Evolutionary conservation across 228 moss, liverwort and hornwort species (phyloP), one percentile per base, ranked within the genome.

Genomic region (Sphagnum magellanicum): DNA sequence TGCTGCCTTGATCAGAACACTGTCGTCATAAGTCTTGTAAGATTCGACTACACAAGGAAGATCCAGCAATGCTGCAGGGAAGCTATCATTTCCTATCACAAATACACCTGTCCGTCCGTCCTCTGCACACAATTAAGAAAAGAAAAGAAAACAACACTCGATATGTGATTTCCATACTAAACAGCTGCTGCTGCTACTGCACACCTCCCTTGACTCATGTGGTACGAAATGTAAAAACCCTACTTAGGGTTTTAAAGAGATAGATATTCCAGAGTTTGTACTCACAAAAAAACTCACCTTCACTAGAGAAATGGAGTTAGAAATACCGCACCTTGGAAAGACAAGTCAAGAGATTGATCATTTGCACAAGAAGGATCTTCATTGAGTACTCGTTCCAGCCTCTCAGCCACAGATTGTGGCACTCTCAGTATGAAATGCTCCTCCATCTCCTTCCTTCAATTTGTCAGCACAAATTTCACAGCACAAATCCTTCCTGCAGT

Each of bases 1-100:
- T 50, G 98, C 92, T 47, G 94, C 92, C 73, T 98, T 94, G 79
- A 98, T 94, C n/a, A 98, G 98, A 61, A 98, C 91, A 77, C 90
- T 98, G 77, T 93, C 91, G 72, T 98, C 98, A 59, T 98, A 98
- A 17, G 98, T 98, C 79, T 98, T 98, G 77, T 85, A 98, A 0
- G 98, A 93, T 63, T 98, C 98, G 71, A 98, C 63, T 10, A 94
- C 98, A 70, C 90, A 88, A 52, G 98, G 98, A 75, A 98, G 77
- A 78, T 98, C 94, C 59, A 93, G 84, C 67, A 98, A 81, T 0
- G 90, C 81, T 32, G 87, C 94, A 63, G 85, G 92, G 64, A 93
- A 94, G 9, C 69, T 79, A 50, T 98, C 98, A 47, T 77, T 83
- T 71, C 98, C 98, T 52, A 98, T 92, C 9, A 85, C 72, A 59